These are phyloP conservation scores for Salinomyces thailandicus DNA, from an alignment of 2,329 filamentous ascomycete species.

Conservation along the genomic window DNA sequence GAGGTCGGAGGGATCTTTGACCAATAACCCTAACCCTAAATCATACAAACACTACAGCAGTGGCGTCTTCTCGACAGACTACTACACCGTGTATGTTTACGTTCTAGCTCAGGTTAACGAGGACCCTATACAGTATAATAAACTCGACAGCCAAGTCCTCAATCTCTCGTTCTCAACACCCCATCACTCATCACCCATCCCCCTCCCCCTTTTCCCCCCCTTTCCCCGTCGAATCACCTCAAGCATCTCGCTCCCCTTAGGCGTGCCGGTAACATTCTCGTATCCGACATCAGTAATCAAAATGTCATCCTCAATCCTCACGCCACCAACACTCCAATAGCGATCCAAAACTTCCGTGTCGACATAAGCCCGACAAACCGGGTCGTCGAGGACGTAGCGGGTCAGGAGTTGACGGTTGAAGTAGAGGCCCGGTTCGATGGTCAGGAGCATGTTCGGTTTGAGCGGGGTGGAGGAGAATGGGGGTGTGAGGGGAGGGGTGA, in stretches of 20 bases:
- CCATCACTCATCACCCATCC: too few species aligned
- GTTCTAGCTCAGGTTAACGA: too few species aligned
- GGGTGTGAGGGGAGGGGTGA: not conserved
- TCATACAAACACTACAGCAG: too few species aligned
- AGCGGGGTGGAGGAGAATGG: slow-evolving; percentile 10
- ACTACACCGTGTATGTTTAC: too few species aligned
- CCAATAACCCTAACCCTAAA: too few species aligned
- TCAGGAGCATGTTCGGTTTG: slow-evolving; percentile 67
- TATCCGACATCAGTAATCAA: slow-evolving; percentile 66
- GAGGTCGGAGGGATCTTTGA: too few species aligned
- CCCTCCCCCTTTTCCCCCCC: too few species aligned
- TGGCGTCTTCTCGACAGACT: too few species aligned
- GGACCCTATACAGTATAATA: too few species aligned
- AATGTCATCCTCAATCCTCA: slow-evolving; percentile 82
- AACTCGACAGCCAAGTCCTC: too few species aligned
- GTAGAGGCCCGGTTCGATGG: slow-evolving; percentile 84
- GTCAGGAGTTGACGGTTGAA: slow-evolving; percentile 65
- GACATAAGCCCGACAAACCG: slow-evolving; percentile 52
- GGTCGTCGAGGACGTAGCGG: slow-evolving; percentile 49
- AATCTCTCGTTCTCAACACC: too few species aligned
- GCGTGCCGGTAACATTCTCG: slow-evolving; percentile 76
- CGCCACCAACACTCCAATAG: slow-evolving; percentile 73
- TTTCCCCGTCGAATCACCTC: too few species aligned
- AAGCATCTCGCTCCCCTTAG: slow-evolving; percentile 37
- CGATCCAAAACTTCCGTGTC: slow-evolving; percentile 52